Percentiles rank a stretch among this genome's conserved stretches.
Evolutionary conservation across 306 rosid species (phyloP).

Genomic region (Fagus crenata): DNA sequence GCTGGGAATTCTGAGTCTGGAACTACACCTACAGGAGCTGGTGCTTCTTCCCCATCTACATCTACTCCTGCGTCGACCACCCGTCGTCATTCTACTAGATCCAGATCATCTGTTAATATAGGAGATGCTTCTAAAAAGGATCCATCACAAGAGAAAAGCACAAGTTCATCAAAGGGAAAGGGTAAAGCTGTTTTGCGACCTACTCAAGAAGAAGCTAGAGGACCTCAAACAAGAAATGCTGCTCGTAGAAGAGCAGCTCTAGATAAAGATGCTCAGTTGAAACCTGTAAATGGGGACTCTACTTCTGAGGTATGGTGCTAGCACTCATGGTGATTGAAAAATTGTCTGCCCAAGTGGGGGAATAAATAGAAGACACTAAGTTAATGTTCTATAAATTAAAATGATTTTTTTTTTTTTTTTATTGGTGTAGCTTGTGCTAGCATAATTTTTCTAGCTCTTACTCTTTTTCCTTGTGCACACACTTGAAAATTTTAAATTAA

Average conservation of each 20-base stretch:
- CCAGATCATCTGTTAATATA: conserved; percentile 78
- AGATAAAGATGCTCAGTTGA: conserved; percentile 78
- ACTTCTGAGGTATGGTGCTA: conserved; percentile 82
- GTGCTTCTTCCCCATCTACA: conserved; percentile 65
- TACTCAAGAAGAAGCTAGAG: conserved; percentile 77
- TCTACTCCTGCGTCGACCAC: conserved; percentile 61
- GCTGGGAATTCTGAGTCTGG: conserved; percentile 86
- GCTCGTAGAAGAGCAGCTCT: conserved; percentile 81
- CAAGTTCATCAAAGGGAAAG: conserved; percentile 85
- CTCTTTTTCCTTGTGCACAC: not conserved
- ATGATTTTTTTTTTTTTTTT: not conserved
- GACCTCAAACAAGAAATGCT: conserved; percentile 93
- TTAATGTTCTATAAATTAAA: not conserved
- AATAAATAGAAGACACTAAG: not conserved
- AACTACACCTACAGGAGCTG: conserved; percentile 64
- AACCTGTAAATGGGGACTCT: conserved; percentile 78
- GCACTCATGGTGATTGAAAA: not conserved
- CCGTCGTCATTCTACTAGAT: conserved; percentile 83
- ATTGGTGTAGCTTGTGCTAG: not conserved
- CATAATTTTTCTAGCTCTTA: not conserved
- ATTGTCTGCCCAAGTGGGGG: not conserved
- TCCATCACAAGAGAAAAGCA: conserved; percentile 65
- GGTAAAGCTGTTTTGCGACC: conserved; percentile 95
- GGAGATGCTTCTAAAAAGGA: conserved; percentile 70
- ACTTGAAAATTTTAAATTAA: not conserved